Percentiles rank a stretch among this genome's conserved stretches.
Evolutionary conservation across 1,139 yeast genomes (phyloP).

Genomic region (Yamadazyma atlantica): DNA sequence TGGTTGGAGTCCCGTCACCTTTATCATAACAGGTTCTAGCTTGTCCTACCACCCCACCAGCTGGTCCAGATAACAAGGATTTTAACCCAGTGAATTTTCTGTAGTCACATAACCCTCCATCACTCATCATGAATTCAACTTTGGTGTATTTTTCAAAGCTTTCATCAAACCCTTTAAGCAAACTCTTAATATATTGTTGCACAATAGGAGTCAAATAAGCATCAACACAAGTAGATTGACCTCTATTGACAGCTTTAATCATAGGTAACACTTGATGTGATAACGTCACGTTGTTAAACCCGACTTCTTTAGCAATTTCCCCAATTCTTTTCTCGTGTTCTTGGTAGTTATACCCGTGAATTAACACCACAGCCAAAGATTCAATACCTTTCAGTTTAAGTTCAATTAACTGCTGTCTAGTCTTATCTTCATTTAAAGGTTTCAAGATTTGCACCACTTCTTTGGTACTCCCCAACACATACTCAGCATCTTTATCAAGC

Average conservation of each 20-base stretch:
- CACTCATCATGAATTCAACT: conserved; percentile 58
- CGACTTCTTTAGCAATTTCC: conserved; percentile 54
- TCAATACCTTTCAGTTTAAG: conserved; percentile 57
- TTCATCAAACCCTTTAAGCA: conserved; percentile 58
- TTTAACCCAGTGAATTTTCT: conserved; percentile 49
- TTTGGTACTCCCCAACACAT: conserved; percentile 56
- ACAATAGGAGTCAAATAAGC: conserved; percentile 79
- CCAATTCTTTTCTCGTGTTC: conserved; percentile 62
- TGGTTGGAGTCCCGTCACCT: conserved; percentile 40
- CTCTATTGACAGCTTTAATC: conserved; percentile 71
- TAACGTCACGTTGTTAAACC: conserved; percentile 57
- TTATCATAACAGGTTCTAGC: conserved; percentile 50
- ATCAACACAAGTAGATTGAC: conserved; percentile 73
- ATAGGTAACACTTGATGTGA: conserved; percentile 72
- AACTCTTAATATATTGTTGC: conserved; percentile 56
- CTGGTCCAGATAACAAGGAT: conserved; percentile 59
- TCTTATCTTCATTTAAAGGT: conserved; percentile 38
- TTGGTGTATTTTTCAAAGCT: conserved; percentile 29
- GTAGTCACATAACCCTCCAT: conserved; percentile 54
- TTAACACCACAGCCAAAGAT: conserved; percentile 65
- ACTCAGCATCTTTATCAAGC: conserved; percentile 13
- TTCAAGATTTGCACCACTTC: conserved; percentile 58
- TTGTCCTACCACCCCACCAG: conserved; percentile 61
- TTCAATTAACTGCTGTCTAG: conserved; percentile 25
- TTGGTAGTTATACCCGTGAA: conserved; percentile 71